Base-by-base conservation (phyloP, 306 rosid species). In the Biancaea sappan region DNA sequence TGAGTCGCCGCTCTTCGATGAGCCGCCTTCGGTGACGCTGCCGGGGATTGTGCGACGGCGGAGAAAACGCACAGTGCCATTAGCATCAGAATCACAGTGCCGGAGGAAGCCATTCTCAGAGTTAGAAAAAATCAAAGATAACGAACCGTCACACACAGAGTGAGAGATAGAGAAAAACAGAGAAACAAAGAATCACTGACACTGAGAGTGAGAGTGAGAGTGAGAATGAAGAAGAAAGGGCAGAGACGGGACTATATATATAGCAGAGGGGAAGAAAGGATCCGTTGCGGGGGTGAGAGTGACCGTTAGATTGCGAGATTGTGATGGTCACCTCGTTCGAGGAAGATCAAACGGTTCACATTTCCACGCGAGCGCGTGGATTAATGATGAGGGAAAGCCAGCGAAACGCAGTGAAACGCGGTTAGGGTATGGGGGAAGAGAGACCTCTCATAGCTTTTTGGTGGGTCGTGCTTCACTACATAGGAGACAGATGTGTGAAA, bases 21-120 rank as follows among this genome's bases (percentile, higher is more conserved):
- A 5, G 72, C 24, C 2, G 29, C 28, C 34, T 29, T 44, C 0
- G 82, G 83, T 24, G 85, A 73, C 3, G 74, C 0, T 2, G 83
- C 59, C 25, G 82, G 86, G 41, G 86, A 73, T 13, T 68, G 74
- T 7, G 86, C 77, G 4, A 29, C 66, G 65, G 70, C 77, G 10
- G 82, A 77, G 66, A 77, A 21, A 0, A 71, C 62, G 6, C 19
- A 51, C 57, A 59, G 5, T 4, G 85, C 80, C 3, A 56, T 13
- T 1, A 81, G 5, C n/a, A 69, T 14, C n/a, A 77, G 2, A 48
- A 81, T 6, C 21, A 60, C 6, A 7, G 43, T 8, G 64, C 4
- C 60, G 12, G 44, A 12, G 10, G 8, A 38, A 38, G 79, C 80
- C 88, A 84, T 80, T 52, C 15, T 14, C 25, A 16, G 35, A 14